phyloP scores from a whole-genome alignment of 2,329 filamentous ascomycete genomes.

The Beauveria pseudobassiana region DNA sequence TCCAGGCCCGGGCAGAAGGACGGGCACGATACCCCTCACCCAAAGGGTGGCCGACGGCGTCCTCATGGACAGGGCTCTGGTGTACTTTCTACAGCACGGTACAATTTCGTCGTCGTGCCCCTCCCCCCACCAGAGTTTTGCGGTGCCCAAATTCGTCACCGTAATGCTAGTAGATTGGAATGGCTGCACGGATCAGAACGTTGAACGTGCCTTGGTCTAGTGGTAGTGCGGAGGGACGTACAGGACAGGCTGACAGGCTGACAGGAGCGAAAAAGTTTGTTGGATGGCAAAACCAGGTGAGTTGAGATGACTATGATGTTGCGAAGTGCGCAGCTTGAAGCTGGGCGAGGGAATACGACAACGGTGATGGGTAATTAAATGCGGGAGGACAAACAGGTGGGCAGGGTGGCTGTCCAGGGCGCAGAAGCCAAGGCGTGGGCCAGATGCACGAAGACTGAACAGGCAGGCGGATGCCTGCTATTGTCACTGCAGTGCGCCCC shows the following conservation, averaged over 20 bases:
- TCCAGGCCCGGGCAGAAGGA: neutral
- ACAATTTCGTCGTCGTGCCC: neutral
- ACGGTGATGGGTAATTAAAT: neutral
- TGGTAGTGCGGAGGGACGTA: neutral
- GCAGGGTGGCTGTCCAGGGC: neutral
- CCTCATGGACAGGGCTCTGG: neutral
- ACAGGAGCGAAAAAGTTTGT: neutral
- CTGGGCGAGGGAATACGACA: neutral
- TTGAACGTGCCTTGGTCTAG: conserved; percentile 10
- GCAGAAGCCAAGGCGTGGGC: neutral
- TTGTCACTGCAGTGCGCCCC: no score
- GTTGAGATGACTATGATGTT: neutral
- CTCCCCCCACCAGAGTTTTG: neutral
- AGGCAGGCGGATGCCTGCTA: neutral
- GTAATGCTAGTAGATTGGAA: conserved; percentile 3
- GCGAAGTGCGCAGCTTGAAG: neutral
- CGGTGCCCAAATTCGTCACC: conserved; percentile 1
- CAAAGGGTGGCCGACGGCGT: neutral
- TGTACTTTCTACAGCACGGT: neutral
- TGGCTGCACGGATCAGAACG: conserved; percentile 7
- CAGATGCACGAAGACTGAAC: neutral
- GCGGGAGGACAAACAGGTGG: neutral
- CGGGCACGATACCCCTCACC: neutral
- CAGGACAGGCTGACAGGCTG: neutral
- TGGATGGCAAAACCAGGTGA: neutral